Evolutionary conservation across 371 early-diverging fungal species (phyloP).

Genomic region (Saksenaea oblongispora): DNA sequence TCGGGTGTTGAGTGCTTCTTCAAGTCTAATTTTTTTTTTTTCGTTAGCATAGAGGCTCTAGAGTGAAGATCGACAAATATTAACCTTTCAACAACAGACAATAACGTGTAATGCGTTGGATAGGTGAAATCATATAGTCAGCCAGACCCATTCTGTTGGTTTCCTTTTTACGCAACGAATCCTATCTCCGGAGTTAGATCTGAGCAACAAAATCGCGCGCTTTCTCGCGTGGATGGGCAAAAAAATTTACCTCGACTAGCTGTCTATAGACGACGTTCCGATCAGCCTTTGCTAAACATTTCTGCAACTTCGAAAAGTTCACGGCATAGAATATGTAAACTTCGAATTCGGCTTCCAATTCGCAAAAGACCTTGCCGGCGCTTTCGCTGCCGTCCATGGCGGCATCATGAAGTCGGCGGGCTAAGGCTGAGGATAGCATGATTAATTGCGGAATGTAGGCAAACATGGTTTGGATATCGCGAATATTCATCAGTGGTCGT

Average conservation of each 20-base stretch:
- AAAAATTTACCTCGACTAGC: conserved; percentile 26
- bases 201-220: conserved; percentile 8
- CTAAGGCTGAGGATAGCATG: conserved; percentile 34
- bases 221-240: neutral
- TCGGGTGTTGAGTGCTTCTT: conserved; percentile 38
- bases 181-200: conserved; percentile 26
- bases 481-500: conserved; percentile 35
- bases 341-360: conserved; percentile 38
- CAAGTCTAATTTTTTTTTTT: conserved; percentile 31
- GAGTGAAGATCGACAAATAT: neutral
- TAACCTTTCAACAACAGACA: conserved; percentile 51
- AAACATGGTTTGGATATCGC: conserved; percentile 45
- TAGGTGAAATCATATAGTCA: conserved; percentile 58
- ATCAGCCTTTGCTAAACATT: conserved; percentile 28
- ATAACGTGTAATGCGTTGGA: conserved; percentile 56
- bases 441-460: conserved; percentile 47
- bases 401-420: conserved; percentile 28
- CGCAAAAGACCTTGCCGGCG: conserved; percentile 45
- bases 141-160: conserved; percentile 37
- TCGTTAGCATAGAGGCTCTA: neutral
- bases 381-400: conserved; percentile 14
- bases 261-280: conserved; percentile 38
- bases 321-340: conserved; percentile 47
- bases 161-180: conserved; percentile 39
- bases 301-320: conserved; percentile 36